Base-by-base conservation (phyloP, 139 green algal genomes). In the Micractinium sp. region DNA sequence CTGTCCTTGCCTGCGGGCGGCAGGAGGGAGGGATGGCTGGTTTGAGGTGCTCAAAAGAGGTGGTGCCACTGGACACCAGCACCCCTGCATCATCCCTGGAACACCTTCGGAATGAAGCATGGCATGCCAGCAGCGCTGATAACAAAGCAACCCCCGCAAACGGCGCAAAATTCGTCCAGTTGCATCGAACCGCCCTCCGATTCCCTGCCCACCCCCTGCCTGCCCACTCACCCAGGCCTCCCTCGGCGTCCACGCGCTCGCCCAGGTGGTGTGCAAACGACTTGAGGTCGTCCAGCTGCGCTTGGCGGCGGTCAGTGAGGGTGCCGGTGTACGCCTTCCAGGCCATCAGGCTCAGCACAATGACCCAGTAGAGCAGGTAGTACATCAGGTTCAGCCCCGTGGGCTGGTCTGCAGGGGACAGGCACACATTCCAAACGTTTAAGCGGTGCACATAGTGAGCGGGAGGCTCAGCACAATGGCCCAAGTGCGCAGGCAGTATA, bases 321-420 rank as follows among this genome's bases (percentile, higher is more conserved):
- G 56, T 89, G 86, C 90, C 90, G 36, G 22, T 38, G 78, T 74
- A 78, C 20, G n/a, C 56, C 61, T 85, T 88, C 60, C 86, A 90
- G 15, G 27, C 18, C 75, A 93, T 63, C 15, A 77, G 0, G 36
- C n/a, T 20, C 31, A 90, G 23, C 38, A 87, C 89, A 23, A 93
- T 73, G 1, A 63, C 38, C 91, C 91, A 93, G 88, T 90, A 93
- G 35, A 91, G 74, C 13, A 87, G 79, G 81, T 90, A 93, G 47
- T 90, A 91, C 25, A 92, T 76, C 22, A 93, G 80, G 67, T 83
- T 47, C 12, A 93, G 84, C 87, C 74, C 88, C 12, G 87, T 91
- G 47, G 87, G 87, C 33, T 76, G 66, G 75, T 81, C 82, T 93
- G 87, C 73, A 56, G 47, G 47, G 47, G 47, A n/a, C n/a, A n/a